Evolutionary conservation across 352 stramenopile genomes (phyloP), one percentile per base, ranked within the genome.

Genomic region (Phytophthora constricta): DNA sequence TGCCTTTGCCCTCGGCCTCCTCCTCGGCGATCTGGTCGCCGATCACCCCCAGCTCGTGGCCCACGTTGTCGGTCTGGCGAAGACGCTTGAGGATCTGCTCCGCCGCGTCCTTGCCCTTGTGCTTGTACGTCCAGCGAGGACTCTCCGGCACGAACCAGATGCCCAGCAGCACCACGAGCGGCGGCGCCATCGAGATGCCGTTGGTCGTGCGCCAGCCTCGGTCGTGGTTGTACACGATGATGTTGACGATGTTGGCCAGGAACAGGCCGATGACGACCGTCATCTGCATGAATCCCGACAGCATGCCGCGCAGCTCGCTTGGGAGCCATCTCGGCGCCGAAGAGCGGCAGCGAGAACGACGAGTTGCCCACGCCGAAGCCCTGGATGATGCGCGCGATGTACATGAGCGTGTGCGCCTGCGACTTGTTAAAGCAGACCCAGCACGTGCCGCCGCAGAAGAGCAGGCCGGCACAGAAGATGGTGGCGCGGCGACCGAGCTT

Each of bases 331-430:
- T n/a, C n/a, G n/a, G n/a, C n/a, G n/a, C n/a, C n/a, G n/a, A n/a
- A n/a, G n/a, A n/a, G n/a, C n/a, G 16, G 54, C 63, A 10, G 27
- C 56, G 20, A 58, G 49, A 59, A 27, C 53, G 62, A 20, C n/a
- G 45, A 62, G 16, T 59, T 60, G 37, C 71, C 71, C 16, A 79
- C 67, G 25, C 51, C 71, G 5, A 72, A n/a, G 5, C 71, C 71
- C 19, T 67, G 49, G n/a, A 70, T 23, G 9, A 75, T 20, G 22
- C 71, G 62, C 3, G 48, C 58, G 2, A 51, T 20, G 19, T 57
- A 39, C 58, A 70, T 47, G 20, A 46, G 23, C 4, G 26, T 55
- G 25, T 60, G 62, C 27, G n/a, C 45, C 11, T 60, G 50, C 17
- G 34, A 14, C 1, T 43, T 42, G 17, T 31, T 60, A 51, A 69